phyloP scores from a whole-genome alignment of 192 early-diverging fungal genomes.

The Backusella australiensis region DNA sequence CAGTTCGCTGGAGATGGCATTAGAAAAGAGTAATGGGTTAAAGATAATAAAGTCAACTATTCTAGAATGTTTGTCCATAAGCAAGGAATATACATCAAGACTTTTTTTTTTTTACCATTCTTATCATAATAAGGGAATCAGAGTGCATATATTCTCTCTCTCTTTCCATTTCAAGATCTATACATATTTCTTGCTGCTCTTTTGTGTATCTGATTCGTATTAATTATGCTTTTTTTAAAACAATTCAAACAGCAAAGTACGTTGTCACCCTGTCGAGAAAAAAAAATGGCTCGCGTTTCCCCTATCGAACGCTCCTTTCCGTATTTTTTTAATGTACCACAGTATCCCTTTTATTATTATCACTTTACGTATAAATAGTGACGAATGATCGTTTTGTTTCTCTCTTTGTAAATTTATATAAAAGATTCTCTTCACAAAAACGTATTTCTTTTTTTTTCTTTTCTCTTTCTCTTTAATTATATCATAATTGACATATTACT shows the following conservation, averaged over 20 bases:
- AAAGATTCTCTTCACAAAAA: not conserved
- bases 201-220: not conserved
- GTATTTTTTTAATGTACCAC: constrained; percentile 3
- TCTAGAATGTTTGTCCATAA: not conserved
- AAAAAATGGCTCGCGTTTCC: not conserved
- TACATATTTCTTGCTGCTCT: not conserved
- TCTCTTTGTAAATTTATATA: not conserved
- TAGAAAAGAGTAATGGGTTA: not conserved
- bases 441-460: not conserved
- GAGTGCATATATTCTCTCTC: not conserved
- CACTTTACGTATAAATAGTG: constrained; percentile 8
- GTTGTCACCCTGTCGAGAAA: constrained; percentile 2
- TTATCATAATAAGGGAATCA: not conserved
- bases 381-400: not conserved
- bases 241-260: not conserved
- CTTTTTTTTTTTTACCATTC: not conserved
- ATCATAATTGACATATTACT: not conserved
- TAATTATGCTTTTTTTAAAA: not conserved
- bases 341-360: constrained; percentile 2
- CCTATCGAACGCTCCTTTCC: constrained; percentile 4
- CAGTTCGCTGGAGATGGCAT: not conserved
- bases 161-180: not conserved
- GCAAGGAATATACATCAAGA: not conserved
- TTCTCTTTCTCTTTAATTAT: not conserved
- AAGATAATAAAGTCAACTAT: not conserved